A percentile compares a stretch with the other conserved stretches of the same genome.
phyloP scores from a whole-genome alignment of 2,329 filamentous ascomycete species.

The Phialophora verrucosa region DNA sequence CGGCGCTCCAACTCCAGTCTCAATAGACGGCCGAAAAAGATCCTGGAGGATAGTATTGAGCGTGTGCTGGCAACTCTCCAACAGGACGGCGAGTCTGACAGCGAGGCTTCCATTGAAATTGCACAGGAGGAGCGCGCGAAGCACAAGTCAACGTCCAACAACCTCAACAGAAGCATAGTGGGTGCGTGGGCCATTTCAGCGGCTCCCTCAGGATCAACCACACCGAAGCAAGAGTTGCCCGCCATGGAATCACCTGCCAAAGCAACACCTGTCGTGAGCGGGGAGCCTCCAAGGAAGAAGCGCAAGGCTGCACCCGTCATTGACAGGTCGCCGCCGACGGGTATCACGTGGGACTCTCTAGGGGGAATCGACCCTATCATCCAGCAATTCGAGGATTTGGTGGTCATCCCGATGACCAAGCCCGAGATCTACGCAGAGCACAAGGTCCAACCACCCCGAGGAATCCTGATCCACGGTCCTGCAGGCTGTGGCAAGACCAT shows the following conservation, averaged over 20 bases:
- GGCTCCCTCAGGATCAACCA: slow-evolving; percentile 28
- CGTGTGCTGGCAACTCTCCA: slow-evolving; percentile 76
- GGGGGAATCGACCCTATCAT: slow-evolving; percentile 78
- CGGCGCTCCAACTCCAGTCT: slow-evolving; percentile 86
- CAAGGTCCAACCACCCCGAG: slow-evolving; percentile 72
- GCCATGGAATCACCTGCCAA: slow-evolving; percentile 44
- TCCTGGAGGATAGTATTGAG: slow-evolving; percentile 84
- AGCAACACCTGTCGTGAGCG: slow-evolving; percentile 66
- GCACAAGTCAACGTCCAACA: slow-evolving; percentile 53
- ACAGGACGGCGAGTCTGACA: slow-evolving; percentile 62
- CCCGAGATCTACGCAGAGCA: slow-evolving; percentile 69
- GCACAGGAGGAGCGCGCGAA: slow-evolving; percentile 42
- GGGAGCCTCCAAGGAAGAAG: slow-evolving; percentile 70
- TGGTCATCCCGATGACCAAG: slow-evolving; percentile 73
- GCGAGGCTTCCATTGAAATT: slow-evolving; percentile 54
- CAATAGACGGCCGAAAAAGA: slow-evolving; percentile 78
- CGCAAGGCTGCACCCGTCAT: slow-evolving; percentile 61
- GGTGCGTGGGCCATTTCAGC: slow-evolving; percentile 58
- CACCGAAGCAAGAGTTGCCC: slow-evolving; percentile 12
- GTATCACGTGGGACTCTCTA: slow-evolving; percentile 72
- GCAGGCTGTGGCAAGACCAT: slow-evolving; percentile 87
- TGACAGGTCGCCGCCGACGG: slow-evolving; percentile 69
- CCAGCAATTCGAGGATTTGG: slow-evolving; percentile 69
- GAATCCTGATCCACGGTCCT: slow-evolving; percentile 79
- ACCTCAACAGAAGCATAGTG: slow-evolving; percentile 70